phyloP scores from a whole-genome alignment of 2,329 filamentous ascomycete genomes.

The Diaporthe australafricana region DNA sequence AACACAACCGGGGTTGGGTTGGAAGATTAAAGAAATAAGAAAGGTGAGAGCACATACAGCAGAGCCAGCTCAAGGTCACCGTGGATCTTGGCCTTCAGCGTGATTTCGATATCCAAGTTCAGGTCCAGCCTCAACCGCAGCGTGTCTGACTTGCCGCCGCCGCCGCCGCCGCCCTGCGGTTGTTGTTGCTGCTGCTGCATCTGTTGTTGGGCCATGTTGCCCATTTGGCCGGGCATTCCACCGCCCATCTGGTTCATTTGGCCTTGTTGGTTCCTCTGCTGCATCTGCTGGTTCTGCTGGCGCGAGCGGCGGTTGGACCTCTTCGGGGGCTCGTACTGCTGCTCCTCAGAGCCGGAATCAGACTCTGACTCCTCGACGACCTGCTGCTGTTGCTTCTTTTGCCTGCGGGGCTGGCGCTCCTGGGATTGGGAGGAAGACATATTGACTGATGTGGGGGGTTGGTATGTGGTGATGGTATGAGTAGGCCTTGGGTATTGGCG shows the following conservation, averaged over 20 bases:
- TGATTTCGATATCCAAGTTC: constrained; percentile 86
- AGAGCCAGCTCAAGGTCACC: constrained; percentile 85
- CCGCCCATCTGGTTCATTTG: constrained; percentile 52
- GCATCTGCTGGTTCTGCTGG: constrained; percentile 43
- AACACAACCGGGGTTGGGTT: constrained; percentile 21
- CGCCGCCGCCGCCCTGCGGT: constrained; percentile 39
- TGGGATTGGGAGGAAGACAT: constrained; percentile 49
- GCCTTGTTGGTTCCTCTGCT: constrained; percentile 47
- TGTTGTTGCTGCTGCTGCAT: constrained; percentile 46
- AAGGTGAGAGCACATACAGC: constrained; percentile 57
- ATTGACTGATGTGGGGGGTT: constrained; percentile 32
- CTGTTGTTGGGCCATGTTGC: constrained; percentile 52
- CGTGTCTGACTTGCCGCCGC: constrained; percentile 69
- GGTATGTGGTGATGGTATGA: constrained; percentile 36
- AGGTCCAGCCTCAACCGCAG: constrained; percentile 80
- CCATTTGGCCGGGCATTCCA: constrained; percentile 55
- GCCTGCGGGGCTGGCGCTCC: constrained; percentile 46
- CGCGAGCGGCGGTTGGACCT: constrained; percentile 42
- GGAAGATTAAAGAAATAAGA: constrained; percentile 15
- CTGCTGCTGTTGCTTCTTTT: constrained; percentile 41
- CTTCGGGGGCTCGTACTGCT: constrained; percentile 44
- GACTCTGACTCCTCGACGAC: constrained; percentile 50
- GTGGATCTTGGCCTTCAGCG: constrained; percentile 86
- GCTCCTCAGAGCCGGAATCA: constrained; percentile 47
- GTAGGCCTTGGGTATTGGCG: not conserved